phyloP scores from a whole-genome alignment of 179 eudicot species.

The Camellia oleifera region DNA sequence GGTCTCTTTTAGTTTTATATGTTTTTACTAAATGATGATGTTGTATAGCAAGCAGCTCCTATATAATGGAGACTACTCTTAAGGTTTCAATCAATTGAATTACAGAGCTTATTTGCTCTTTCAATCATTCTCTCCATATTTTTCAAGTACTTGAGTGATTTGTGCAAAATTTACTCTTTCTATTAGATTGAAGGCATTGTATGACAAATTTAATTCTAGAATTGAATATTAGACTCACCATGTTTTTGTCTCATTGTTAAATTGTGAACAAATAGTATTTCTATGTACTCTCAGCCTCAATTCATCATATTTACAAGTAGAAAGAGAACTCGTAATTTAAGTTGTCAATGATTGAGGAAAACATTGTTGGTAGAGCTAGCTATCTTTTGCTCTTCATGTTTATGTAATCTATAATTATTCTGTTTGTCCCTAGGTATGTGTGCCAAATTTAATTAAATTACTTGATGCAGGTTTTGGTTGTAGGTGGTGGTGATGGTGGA shows the following conservation, averaged over 20 bases:
- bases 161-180: neutral
- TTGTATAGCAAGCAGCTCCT: too few relatives aligned
- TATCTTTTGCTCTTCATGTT: neutral
- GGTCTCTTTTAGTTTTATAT: too few relatives aligned
- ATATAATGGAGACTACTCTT: too few relatives aligned
- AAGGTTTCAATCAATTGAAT: too few relatives aligned
- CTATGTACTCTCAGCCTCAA: neutral
- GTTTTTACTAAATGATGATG: too few relatives aligned
- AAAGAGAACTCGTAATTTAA: neutral
- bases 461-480: slow-evolving; percentile 81
- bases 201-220: too few relatives aligned
- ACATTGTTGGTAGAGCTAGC: neutral
- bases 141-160: neutral
- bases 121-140: too few relatives aligned
- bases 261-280: neutral
- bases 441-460: slow-evolving; percentile 3
- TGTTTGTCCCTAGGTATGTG: neutral
- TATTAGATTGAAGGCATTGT: too few relatives aligned
- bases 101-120: too few relatives aligned
- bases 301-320: neutral
- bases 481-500: slow-evolving; percentile 99
- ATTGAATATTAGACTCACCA: neutral
- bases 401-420: neutral
- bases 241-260: too few relatives aligned
- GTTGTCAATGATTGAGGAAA: neutral